Conservation (phyloP, 2,329 filamentous ascomycete genomes). For the Onygena corvina region DNA sequence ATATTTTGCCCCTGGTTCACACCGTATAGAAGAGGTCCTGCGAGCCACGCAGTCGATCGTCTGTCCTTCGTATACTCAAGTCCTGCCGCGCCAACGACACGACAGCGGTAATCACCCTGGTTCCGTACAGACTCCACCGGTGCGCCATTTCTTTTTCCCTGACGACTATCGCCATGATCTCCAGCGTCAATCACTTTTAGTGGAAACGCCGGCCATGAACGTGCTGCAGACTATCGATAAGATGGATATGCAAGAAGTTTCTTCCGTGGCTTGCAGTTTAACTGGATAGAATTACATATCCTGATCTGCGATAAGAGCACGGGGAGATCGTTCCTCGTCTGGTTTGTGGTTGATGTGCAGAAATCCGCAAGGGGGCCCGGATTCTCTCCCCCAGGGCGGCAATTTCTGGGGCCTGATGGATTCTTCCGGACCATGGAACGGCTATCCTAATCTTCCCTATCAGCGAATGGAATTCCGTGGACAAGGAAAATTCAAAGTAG, state of each 20-base stretch:
- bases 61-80: no score
- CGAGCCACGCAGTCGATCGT: neutral
- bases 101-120: neutral
- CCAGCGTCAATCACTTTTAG: neutral
- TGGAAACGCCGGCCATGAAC: neutral
- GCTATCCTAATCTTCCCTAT: no score
- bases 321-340: neutral
- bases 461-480: no score
- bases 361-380: neutral
- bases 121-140: no score
- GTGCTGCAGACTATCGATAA: no score
- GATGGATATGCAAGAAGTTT: no score
- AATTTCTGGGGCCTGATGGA: neutral
- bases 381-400: neutral
- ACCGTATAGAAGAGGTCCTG: no score
- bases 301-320: neutral
- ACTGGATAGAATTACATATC: neutral
- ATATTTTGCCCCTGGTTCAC: no score
- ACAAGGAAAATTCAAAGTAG: no score
- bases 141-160: no score
- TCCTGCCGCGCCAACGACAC: no score
- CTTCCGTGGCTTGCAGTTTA: neutral
- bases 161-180: neutral
- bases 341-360: neutral
- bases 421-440: neutral